Conservation (phyloP, 2,329 filamentous ascomycete genomes). For the Blastomyces emzantsi region DNA sequence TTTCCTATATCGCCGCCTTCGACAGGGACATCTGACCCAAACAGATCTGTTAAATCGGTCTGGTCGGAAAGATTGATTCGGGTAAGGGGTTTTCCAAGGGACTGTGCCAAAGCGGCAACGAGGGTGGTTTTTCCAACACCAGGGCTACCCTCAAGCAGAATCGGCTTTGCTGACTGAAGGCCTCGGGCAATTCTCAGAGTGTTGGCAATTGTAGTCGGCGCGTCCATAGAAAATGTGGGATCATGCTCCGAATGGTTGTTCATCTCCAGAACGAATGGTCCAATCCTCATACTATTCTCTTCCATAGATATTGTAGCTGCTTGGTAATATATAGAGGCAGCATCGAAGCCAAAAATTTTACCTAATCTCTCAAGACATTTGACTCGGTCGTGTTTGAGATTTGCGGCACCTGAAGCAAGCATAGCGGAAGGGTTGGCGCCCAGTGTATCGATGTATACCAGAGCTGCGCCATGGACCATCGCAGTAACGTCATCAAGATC, state of each 20-base stretch:
- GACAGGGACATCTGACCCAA: slow-evolving; percentile 90
- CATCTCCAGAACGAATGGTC: slow-evolving; percentile 61
- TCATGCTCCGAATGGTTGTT: slow-evolving; percentile 43
- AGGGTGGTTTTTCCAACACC: slow-evolving; percentile 97
- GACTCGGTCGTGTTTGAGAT: slow-evolving; percentile 60
- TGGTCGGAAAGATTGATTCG: slow-evolving; percentile 97
- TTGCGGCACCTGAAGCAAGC: slow-evolving; percentile 60
- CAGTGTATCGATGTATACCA: slow-evolving; percentile 92
- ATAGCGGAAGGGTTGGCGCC: slow-evolving; percentile 91
- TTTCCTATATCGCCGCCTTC: slow-evolving; percentile 85
- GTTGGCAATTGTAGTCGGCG: slow-evolving; percentile 82
- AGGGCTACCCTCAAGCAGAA: slow-evolving; percentile 92
- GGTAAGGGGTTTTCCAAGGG: slow-evolving; percentile 72
- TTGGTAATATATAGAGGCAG: slow-evolving; percentile 56
- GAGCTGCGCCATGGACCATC: slow-evolving; percentile 76
- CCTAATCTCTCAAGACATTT: slow-evolving; percentile 65
- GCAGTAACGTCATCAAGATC: slow-evolving; percentile 42
- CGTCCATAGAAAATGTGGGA: slow-evolving; percentile 66
- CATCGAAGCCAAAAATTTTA: slow-evolving; percentile 55
- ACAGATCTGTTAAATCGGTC: slow-evolving; percentile 94
- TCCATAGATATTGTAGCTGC: slow-evolving; percentile 51
- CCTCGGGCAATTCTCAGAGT: slow-evolving; percentile 85
- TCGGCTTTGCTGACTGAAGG: slow-evolving; percentile 79
- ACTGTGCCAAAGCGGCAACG: slow-evolving; percentile 71
- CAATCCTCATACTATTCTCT: slow-evolving; percentile 53